Evolutionary conservation across 805 yeast species (phyloP).

Genomic region (Candida coleopterorum): DNA sequence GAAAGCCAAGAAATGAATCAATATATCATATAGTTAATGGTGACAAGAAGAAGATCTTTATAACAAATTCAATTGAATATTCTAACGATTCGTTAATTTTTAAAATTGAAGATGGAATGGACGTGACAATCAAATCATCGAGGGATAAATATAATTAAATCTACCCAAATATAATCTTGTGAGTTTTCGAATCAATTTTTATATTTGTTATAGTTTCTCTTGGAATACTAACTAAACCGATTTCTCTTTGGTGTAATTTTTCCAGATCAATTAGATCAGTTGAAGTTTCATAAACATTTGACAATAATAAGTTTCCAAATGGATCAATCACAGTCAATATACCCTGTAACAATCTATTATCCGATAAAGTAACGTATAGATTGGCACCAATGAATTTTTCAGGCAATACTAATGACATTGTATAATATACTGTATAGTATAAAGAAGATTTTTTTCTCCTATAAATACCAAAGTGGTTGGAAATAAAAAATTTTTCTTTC

Average conservation of each 20-base stretch:
- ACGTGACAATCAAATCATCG: background rate
- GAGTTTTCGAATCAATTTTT: constrained; percentile 17
- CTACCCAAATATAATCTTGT: constrained; percentile 11
- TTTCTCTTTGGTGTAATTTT: constrained; percentile 28
- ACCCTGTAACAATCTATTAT: constrained; percentile 33
- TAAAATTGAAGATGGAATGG: background rate
- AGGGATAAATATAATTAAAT: constrained; percentile 1
- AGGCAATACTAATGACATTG: constrained; percentile 9
- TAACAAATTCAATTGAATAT: background rate
- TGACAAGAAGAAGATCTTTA: constrained; percentile 1
- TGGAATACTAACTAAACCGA: constrained; percentile 56
- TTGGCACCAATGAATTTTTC: constrained; percentile 27
- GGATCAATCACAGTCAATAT: constrained; percentile 38
- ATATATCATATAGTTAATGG: background rate
- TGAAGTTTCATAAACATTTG: constrained; percentile 31
- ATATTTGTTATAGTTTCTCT: constrained; percentile 30
- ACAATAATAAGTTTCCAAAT: constrained; percentile 36
- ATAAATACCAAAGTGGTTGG: background rate
- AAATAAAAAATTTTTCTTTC: constrained; percentile 3
- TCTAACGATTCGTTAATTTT: background rate
- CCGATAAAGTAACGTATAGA: constrained; percentile 23
- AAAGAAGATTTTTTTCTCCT: too few relatives aligned
- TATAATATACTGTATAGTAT: too few relatives aligned
- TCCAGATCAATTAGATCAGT: constrained; percentile 19
- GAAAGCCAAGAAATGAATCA: background rate